phyloP scores from a whole-genome alignment of 2,329 filamentous ascomycete genomes.

The Colletotrichum melonis region DNA sequence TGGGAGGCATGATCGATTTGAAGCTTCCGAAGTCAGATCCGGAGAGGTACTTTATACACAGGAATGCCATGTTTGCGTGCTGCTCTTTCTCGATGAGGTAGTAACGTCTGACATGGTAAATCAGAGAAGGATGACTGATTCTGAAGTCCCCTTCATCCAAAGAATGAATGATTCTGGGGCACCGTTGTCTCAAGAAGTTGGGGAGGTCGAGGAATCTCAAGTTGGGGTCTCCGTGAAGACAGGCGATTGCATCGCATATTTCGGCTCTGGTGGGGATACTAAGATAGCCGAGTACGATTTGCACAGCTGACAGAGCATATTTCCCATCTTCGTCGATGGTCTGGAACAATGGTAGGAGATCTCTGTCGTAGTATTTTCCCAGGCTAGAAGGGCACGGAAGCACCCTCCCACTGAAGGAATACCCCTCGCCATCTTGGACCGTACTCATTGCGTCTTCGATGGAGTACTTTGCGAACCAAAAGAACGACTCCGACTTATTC shows the following conservation, averaged over 20 bases:
- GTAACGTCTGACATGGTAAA: slow-evolving; percentile 19
- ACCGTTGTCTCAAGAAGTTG: slow-evolving; percentile 24
- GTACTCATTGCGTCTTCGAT: slow-evolving; percentile 27
- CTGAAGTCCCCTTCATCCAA: neutral
- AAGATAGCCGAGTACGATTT: slow-evolving; percentile 5
- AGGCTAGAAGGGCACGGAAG: slow-evolving; percentile 32
- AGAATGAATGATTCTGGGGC: slow-evolving; percentile 29
- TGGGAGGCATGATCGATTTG: neutral
- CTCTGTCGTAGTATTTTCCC: slow-evolving; percentile 31
- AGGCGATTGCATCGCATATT: slow-evolving; percentile 22
- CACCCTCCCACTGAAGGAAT: neutral
- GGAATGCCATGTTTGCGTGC: slow-evolving; percentile 36
- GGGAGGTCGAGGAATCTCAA: slow-evolving; percentile 9
- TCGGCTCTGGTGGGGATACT: neutral
- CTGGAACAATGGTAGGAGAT: slow-evolving; percentile 38
- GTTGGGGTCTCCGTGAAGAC: slow-evolving; percentile 7
- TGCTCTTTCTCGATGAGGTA: slow-evolving; percentile 31
- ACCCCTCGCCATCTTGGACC: neutral
- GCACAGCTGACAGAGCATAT: slow-evolving; percentile 1
- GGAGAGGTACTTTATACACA: slow-evolving; percentile 39
- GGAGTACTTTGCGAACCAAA: slow-evolving; percentile 35
- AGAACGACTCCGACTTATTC: slow-evolving; percentile 29
- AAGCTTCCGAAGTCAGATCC: neutral
- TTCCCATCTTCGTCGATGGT: slow-evolving; percentile 26
- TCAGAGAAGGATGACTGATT: slow-evolving; percentile 21